These are phyloP conservation scores for Didymella arachidicola DNA, from an alignment of 2,329 filamentous ascomycete genomes.

Conservation along the genomic window DNA sequence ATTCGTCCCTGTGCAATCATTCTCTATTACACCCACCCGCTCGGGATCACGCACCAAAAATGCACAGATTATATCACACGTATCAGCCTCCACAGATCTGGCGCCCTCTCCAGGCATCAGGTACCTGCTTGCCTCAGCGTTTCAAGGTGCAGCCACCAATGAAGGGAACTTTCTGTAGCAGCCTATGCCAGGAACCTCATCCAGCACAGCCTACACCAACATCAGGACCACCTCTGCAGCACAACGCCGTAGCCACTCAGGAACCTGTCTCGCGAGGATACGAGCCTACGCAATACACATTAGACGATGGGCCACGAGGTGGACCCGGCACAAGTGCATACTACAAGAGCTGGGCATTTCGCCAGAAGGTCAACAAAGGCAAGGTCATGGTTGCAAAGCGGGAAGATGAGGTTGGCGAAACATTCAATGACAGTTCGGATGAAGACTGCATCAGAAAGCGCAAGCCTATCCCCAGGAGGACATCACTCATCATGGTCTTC, in stretches of 20 bases:
- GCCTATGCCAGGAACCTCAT: neutral
- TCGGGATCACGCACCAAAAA: neutral
- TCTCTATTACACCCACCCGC: neutral
- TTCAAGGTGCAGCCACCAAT: neutral
- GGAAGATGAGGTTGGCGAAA: neutral
- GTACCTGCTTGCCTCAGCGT: neutral
- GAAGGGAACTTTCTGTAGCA: neutral
- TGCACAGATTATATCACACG: neutral
- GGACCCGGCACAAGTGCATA: conserved; percentile 18
- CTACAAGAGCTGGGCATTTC: conserved; percentile 20
- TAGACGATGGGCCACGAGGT: conserved; percentile 1
- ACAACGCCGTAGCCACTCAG: neutral
- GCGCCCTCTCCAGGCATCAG: neutral
- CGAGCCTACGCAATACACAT: conserved; percentile 1
- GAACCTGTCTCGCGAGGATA: too few species aligned
- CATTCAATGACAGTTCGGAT: neutral
- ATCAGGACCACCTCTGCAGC: neutral
- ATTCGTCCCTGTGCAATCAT: too few species aligned
- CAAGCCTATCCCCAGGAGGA: neutral
- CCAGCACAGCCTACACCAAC: neutral
- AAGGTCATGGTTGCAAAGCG: neutral
- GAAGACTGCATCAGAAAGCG: neutral
- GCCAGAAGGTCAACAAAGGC: conserved; percentile 5
- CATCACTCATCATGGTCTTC: conserved; percentile 17
- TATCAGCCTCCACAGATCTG: too few species aligned